Percentiles rank a stretch among this genome's conserved stretches.
Evolutionary conservation across 805 yeast genomes (phyloP).

Genomic region (Wickerhamiella parazyma): DNA sequence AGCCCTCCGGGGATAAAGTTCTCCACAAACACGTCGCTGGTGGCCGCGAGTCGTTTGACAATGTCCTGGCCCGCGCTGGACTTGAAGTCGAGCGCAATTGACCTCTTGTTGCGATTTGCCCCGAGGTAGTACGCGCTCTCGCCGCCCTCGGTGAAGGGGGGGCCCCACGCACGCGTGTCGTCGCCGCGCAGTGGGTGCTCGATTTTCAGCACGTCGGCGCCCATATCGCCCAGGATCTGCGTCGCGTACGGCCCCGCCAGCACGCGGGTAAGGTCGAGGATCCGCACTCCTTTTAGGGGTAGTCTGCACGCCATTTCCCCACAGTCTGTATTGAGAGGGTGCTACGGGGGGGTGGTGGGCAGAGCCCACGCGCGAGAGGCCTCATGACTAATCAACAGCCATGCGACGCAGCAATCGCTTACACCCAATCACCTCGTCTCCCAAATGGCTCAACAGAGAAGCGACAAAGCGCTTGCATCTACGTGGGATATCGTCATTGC

Average conservation of each 20-base stretch:
- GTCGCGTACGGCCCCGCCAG: conserved; percentile 33
- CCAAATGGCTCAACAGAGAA: conserved; percentile 8
- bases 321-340: too few relatives aligned
- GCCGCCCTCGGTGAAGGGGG: conserved; percentile 29
- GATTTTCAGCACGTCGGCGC: conserved; percentile 31
- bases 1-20: conserved; percentile 30
- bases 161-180: conserved; percentile 34
- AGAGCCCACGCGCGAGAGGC: too few relatives aligned
- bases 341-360: too few relatives aligned
- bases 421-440: not conserved
- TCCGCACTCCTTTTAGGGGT: conserved; percentile 27
- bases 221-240: conserved; percentile 31
- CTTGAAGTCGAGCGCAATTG: conserved; percentile 28
- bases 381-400: too few relatives aligned
- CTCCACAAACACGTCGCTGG: conserved; percentile 29
- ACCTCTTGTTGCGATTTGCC: conserved; percentile 29
- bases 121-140: conserved; percentile 30
- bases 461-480: conserved; percentile 21
- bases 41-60: conserved; percentile 21
- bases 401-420: too few relatives aligned
- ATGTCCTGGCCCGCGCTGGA: conserved; percentile 25
- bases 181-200: conserved; percentile 33
- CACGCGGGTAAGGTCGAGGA: conserved; percentile 30
- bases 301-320: not conserved
- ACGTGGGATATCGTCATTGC: conserved; percentile 93